Conservation (phyloP, 805 yeast species). For the Monosporozyma aquatica region DNA sequence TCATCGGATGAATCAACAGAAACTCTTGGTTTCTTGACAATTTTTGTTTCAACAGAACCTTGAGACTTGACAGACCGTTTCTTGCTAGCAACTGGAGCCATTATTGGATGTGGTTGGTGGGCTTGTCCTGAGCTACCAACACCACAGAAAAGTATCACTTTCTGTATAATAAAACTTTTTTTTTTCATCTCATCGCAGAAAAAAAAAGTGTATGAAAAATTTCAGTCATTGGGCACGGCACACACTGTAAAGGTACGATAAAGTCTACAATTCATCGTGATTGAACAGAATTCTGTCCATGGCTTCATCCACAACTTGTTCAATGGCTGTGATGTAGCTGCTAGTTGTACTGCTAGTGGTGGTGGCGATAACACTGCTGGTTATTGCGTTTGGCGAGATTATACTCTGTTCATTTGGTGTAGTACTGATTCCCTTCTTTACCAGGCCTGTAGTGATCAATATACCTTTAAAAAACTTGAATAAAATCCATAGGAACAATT, state of each 20-base stretch:
- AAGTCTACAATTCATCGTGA: slow-evolving; percentile 23
- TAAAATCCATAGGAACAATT: slow-evolving; percentile 24
- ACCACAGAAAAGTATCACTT: no score
- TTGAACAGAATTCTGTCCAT: slow-evolving; percentile 18
- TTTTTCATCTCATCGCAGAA: slow-evolving; percentile 7
- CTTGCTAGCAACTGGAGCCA: slow-evolving; percentile 17
- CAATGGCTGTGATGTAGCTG: slow-evolving; percentile 6
- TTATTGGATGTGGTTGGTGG: slow-evolving; percentile 1
- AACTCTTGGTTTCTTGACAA: slow-evolving; percentile 27
- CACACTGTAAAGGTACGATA: no score
- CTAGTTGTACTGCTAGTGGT: background rate
- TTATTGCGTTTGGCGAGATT: background rate
- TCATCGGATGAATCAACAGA: slow-evolving; percentile 30
- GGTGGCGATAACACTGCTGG: background rate
- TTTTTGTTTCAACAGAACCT: slow-evolving; percentile 6
- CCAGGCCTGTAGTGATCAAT: slow-evolving; percentile 21
- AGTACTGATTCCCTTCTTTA: slow-evolving; percentile 10
- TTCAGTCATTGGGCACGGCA: slow-evolving; percentile 1
- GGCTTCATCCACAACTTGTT: slow-evolving; percentile 20
- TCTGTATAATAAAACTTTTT: no score
- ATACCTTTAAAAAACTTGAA: slow-evolving; percentile 33
- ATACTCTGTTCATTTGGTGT: background rate
- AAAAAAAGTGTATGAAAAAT: background rate
- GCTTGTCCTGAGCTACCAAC: no score
- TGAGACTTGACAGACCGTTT: slow-evolving; percentile 8